Evolutionary conservation across 2,329 filamentous ascomycete genomes (phyloP).

Genomic region (Fusarium udum): DNA sequence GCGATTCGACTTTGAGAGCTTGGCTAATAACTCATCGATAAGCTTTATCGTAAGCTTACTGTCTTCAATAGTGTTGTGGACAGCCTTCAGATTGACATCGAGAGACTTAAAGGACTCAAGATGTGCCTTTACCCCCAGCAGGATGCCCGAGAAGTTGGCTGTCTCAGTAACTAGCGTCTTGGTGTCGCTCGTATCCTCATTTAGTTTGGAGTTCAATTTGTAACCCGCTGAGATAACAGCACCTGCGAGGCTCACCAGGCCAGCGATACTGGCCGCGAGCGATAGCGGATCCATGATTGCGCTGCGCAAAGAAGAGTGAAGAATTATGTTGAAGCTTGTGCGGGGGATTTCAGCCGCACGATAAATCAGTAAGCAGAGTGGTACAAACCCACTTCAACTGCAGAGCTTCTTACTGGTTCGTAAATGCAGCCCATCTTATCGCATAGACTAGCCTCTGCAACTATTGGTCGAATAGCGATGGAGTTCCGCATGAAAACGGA

Average conservation of each 20-base stretch:
- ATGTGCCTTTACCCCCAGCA: neutral
- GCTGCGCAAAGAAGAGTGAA: rapidly evolving
- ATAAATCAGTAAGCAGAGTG: neutral
- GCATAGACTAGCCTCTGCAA: rapidly evolving
- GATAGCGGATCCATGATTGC: neutral
- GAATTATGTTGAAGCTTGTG: neutral
- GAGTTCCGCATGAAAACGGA: neutral
- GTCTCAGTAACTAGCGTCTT: neutral
- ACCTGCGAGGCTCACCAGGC: neutral
- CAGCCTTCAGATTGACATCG: neutral
- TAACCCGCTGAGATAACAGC: neutral
- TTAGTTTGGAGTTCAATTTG: neutral
- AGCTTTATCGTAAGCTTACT: neutral
- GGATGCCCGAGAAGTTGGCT: neutral
- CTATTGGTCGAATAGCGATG: neutral
- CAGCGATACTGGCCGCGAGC: neutral
- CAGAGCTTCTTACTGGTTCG: neutral
- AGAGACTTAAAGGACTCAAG: neutral
- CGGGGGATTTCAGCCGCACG: neutral
- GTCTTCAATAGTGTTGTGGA: rapidly evolving
- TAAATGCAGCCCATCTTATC: neutral
- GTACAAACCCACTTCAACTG: neutral
- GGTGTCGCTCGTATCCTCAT: neutral
- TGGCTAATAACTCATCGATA: neutral
- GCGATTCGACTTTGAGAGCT: neutral